Percentiles rank a stretch among this genome's conserved stretches.
phyloP scores from a whole-genome alignment of 1,284 basidiomycete species.

The Schizopora paradoxa region DNA sequence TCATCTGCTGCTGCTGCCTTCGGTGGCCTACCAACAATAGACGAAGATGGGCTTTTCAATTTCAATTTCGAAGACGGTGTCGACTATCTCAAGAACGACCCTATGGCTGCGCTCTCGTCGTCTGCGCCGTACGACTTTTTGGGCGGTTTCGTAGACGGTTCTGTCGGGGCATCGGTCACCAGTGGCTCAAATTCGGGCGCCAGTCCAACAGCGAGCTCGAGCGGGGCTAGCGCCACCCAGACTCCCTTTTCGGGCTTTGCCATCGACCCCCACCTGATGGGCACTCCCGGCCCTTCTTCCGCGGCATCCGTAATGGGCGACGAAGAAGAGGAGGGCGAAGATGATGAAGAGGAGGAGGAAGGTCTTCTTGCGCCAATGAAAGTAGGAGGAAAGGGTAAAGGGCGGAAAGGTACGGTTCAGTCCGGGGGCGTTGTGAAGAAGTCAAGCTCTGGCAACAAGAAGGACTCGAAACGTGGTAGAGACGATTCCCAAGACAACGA shows the following conservation, averaged over 20 bases:
- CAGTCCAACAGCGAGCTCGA: slow-evolving; percentile 19
- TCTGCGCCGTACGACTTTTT: slow-evolving; percentile 37
- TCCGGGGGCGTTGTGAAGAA: slow-evolving; percentile 70
- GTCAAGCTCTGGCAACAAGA: slow-evolving; percentile 23
- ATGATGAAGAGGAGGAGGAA: slow-evolving; percentile 28
- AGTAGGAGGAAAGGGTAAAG: slow-evolving; percentile 56
- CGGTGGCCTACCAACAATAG: slow-evolving; percentile 19
- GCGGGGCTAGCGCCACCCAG: slow-evolving; percentile 23
- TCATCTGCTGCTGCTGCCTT: not conserved
- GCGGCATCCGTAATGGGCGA: slow-evolving; percentile 23
- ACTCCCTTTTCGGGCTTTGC: slow-evolving; percentile 31
- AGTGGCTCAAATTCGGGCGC: slow-evolving; percentile 13
- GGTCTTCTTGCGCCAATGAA: slow-evolving; percentile 38
- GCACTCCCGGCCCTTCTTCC: slow-evolving; percentile 35
- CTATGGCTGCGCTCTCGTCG: slow-evolving; percentile 27
- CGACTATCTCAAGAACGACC: slow-evolving; percentile 34
- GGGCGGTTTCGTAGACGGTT: slow-evolving; percentile 12
- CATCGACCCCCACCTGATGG: slow-evolving; percentile 51
- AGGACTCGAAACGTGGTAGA: slow-evolving; percentile 30
- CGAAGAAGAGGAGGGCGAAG: slow-evolving; percentile 22
- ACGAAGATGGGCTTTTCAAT: slow-evolving; percentile 34
- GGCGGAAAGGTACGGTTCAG: slow-evolving; percentile 63
- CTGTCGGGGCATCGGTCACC: slow-evolving; percentile 1
- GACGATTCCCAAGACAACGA: slow-evolving; percentile 40
- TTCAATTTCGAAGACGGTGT: slow-evolving; percentile 32